Evolutionary conservation across 768 basidiomycete genomes (phyloP).

Genomic region (Suillus brevipes): DNA sequence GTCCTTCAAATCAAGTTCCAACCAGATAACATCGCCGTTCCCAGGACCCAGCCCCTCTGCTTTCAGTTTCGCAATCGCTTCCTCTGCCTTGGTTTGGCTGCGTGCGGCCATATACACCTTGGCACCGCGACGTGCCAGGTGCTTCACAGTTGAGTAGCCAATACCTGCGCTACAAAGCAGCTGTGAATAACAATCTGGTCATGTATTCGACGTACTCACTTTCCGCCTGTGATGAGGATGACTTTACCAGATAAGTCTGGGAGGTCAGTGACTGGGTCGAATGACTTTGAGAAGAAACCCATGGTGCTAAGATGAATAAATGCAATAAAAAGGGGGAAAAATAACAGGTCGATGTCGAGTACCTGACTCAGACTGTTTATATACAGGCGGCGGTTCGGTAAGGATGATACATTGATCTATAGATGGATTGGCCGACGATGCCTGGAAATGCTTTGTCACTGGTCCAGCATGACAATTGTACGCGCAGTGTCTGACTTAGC

Average conservation of each 20-base stretch:
- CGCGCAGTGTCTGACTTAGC: no score
- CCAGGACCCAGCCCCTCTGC: constrained; percentile 44
- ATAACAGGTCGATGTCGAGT: neutral
- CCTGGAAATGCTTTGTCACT: neutral
- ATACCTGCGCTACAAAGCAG: constrained; percentile 40
- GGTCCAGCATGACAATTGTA: no score
- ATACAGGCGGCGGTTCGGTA: neutral
- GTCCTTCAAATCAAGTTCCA: constrained; percentile 53
- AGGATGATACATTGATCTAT: neutral
- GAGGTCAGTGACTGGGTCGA: constrained; percentile 41
- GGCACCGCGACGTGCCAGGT: constrained; percentile 53
- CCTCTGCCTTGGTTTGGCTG: constrained; percentile 44
- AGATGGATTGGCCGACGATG: neutral
- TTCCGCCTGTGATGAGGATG: constrained; percentile 58
- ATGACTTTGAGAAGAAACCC: constrained; percentile 29
- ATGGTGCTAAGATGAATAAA: constrained; percentile 11
- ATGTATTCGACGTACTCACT: constrained; percentile 33
- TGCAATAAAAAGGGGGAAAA: neutral
- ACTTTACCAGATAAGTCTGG: constrained; percentile 51
- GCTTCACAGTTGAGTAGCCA: constrained; percentile 51
- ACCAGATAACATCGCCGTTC: constrained; percentile 48
- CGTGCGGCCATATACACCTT: constrained; percentile 62
- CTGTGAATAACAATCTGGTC: neutral
- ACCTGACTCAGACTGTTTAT: neutral
- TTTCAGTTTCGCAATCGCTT: constrained; percentile 48